Conservation (phyloP, 2,329 filamentous ascomycete genomes). For the Helminthosporium solani region DNA sequence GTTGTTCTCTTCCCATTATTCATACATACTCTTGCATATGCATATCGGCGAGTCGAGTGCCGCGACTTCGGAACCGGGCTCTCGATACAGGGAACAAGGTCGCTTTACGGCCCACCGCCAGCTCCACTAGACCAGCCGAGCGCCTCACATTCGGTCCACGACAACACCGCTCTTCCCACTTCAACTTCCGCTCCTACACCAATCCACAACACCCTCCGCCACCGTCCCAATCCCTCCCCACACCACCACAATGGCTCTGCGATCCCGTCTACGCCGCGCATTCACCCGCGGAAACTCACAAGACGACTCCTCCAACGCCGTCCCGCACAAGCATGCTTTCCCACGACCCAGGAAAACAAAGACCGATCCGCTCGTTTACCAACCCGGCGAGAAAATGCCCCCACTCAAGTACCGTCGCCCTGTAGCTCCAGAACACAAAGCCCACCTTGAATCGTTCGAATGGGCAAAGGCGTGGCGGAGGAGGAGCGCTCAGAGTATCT, state of each 20-base stretch:
- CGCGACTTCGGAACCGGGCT: not conserved
- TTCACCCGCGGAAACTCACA: conserved; percentile 40
- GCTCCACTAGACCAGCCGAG: not conserved
- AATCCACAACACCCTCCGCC: not conserved
- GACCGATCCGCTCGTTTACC: conserved; percentile 50
- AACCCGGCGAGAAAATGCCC: conserved; percentile 54
- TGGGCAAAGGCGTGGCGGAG: conserved; percentile 51
- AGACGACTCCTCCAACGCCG: conserved; percentile 23
- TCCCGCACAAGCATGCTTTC: conserved; percentile 20
- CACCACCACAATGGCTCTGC: conserved; percentile 30
- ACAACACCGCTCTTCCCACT: not conserved
- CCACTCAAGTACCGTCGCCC: conserved; percentile 52
- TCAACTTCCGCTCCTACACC: not conserved
- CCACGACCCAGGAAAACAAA: conserved; percentile 19
- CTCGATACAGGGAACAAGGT: not conserved
- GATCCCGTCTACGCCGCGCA: conserved; percentile 48
- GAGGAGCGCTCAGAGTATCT: conserved; percentile 47
- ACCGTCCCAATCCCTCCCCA: not conserved
- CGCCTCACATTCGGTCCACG: not conserved
- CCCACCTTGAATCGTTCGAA: conserved; percentile 50
- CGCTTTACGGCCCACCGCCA: not conserved
- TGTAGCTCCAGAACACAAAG: conserved; percentile 53
- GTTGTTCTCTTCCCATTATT: not conserved
- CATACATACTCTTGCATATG: not conserved
- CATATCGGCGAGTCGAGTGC: not conserved